Conservation (phyloP, 805 yeast species). For the Suhomyces faveliae region DNA sequence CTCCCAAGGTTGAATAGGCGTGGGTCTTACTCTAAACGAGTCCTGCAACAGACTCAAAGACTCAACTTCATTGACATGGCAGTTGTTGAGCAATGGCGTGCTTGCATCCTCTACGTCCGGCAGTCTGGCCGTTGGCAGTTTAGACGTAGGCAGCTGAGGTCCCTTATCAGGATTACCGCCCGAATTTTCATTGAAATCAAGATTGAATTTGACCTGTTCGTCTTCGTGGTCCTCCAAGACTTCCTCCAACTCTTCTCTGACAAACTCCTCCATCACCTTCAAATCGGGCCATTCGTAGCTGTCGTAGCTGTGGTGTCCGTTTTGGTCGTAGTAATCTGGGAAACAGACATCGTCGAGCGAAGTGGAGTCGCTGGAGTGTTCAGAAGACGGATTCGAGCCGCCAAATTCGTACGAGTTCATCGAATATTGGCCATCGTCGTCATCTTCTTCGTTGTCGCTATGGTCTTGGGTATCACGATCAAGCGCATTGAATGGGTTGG, state of each 20-base stretch:
- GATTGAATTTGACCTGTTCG: conserved; percentile 25
- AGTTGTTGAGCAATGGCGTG: conserved; percentile 29
- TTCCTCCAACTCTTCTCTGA: conserved; percentile 59
- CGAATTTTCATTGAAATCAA: conserved; percentile 30
- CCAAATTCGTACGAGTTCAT: conserved; percentile 41
- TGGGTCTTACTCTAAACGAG: conserved; percentile 63
- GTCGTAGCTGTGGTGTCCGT: conserved; percentile 21
- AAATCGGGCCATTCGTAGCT: conserved; percentile 80
- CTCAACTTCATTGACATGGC: conserved; percentile 33
- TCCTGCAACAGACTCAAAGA: conserved; percentile 40
- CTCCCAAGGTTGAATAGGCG: conserved; percentile 74
- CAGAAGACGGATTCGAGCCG: conserved; percentile 62
- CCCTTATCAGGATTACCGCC: conserved; percentile 11
- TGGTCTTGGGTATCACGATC: conserved; percentile 3
- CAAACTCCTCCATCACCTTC: conserved; percentile 69
- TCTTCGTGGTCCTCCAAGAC: conserved; percentile 20
- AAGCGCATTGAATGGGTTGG: conserved; percentile 10
- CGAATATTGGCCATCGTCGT: conserved; percentile 11
- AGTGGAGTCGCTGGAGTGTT: conserved; percentile 61
- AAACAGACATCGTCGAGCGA: conserved; percentile 91
- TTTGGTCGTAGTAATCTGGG: conserved; percentile 60
- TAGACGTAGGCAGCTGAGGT: neutral
- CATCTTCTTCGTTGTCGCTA: conserved; percentile 16
- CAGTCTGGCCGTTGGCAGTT: neutral
- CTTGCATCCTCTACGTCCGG: conserved; percentile 15